Conservation (phyloP, 306 rosid genomes). For the Betula pendula region DNA sequence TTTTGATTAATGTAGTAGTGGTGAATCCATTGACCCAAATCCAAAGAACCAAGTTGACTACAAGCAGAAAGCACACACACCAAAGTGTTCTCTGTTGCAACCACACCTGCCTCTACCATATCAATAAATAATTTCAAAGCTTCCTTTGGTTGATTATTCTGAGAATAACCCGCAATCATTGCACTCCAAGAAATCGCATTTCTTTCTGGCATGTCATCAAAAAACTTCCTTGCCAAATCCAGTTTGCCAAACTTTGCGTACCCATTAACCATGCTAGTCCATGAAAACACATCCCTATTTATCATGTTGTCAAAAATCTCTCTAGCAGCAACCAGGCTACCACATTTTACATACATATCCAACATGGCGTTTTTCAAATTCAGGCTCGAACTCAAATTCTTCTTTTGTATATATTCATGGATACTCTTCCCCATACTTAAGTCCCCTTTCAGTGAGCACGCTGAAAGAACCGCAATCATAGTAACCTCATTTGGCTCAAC, state of each 20-base stretch:
- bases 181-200: slow-evolving; percentile 50
- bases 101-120: slow-evolving; percentile 36
- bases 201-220: slow-evolving; percentile 42
- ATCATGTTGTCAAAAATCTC: slow-evolving; percentile 44
- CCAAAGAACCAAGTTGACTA: slow-evolving; percentile 43
- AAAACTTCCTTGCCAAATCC: slow-evolving; percentile 39
- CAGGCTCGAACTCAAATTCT: slow-evolving; percentile 27
- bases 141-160: slow-evolving; percentile 43
- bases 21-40: slow-evolving; percentile 43
- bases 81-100: slow-evolving; percentile 40
- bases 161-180: slow-evolving; percentile 51
- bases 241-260: slow-evolving; percentile 42
- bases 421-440: slow-evolving; percentile 24
- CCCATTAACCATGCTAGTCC: slow-evolving; percentile 57
- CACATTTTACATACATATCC: slow-evolving; percentile 50
- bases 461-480: slow-evolving; percentile 40
- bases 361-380: slow-evolving; percentile 40
- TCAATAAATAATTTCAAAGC: slow-evolving; percentile 43
- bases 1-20: slow-evolving; percentile 12
- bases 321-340: slow-evolving; percentile 28
- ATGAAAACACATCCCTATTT: slow-evolving; percentile 46
- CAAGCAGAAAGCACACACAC: slow-evolving; percentile 49
- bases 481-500: slow-evolving; percentile 81
- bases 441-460: slow-evolving; percentile 32
- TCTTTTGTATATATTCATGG: slow-evolving; percentile 29